Percentiles rank a stretch among this genome's conserved stretches.
Conservation (phyloP, 2,329 filamentous ascomycete genomes). For the Cladosporium austrohemisphaericum region DNA sequence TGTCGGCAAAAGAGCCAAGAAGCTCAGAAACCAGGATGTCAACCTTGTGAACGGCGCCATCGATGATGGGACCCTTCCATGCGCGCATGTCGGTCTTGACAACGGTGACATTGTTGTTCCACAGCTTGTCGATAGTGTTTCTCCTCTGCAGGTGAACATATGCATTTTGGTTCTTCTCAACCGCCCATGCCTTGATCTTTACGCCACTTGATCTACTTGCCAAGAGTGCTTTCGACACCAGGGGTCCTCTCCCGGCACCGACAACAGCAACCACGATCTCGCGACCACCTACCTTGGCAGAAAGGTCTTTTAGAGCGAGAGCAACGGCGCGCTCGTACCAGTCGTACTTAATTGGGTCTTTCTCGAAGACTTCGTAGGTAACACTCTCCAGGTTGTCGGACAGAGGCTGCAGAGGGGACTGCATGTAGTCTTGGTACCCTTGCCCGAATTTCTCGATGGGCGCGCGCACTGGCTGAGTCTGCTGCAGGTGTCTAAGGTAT, state of each 20-base stretch:
- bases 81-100: conserved; percentile 96
- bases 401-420: conserved; percentile 88
- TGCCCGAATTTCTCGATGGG: conserved; percentile 64
- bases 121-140: conserved; percentile 66
- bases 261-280: conserved; percentile 85
- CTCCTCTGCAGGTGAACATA: conserved; percentile 88
- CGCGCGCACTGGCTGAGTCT: conserved; percentile 66
- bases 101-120: conserved; percentile 75
- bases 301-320: conserved; percentile 78
- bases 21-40: conserved; percentile 95
- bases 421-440: conserved; percentile 88
- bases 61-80: conserved; percentile 76
- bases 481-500: conserved; percentile 81
- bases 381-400: conserved; percentile 96
- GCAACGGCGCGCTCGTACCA: conserved; percentile 87
- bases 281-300: conserved; percentile 68
- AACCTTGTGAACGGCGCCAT: conserved; percentile 60
- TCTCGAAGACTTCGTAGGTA: conserved; percentile 98
- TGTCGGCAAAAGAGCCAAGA: conserved; percentile 92
- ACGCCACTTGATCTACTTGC: conserved; percentile 75
- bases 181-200: conserved; percentile 78
- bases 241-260: conserved; percentile 84
- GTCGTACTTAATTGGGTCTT: conserved; percentile 95
- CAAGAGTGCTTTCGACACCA: conserved; percentile 80
- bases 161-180: conserved; percentile 98